Evolutionary conservation across 805 yeast species (phyloP), one percentile per base, ranked within the genome.

Genomic region (Priceomyces castillae): DNA sequence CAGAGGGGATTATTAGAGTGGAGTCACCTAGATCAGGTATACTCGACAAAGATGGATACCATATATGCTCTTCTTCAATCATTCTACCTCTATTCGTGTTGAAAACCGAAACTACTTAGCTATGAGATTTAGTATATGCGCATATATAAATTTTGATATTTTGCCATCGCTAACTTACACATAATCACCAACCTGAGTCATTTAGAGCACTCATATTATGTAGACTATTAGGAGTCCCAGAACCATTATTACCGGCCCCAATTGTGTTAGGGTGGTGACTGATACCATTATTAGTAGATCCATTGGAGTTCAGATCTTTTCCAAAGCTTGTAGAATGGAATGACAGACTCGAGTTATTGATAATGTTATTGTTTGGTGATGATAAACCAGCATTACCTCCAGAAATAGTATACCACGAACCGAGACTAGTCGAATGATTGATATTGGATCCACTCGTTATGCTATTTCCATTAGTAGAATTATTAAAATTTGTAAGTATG

Each of bases 1-100:
- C 85, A 0, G 90, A 65, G 0, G 98, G 98, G 1, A 94, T 34
- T 1, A 92, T 57, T n/a, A 85, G 64, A 1, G 72, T 73, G 1
- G 78, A 62, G 34, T 62, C 22, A n/a, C 20, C 28, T 10, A 37
- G 18, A 19, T n/a, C 15, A 16, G 30, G 23, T 22, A 5, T 23
- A 14, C 22, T 17, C 10, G 31, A n/a, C 14, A 25, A n/a, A 10
- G 23, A 25, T 9, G 40, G 40, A 22, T 22, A 37, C 40, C 40
- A 37, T 23, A 37, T 18, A 12, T 25, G 19, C 3, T 34, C 31
- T 11, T 9, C 31, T n/a, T 23, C 26, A 23, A 10, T 23, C n/a
- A n/a, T n/a, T n/a, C n/a, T n/a, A n/a, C n/a, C n/a, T n/a, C n/a
- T n/a, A n/a, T n/a, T n/a, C n/a, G n/a, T n/a, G n/a, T n/a, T 7